These are phyloP conservation scores for Neofusicoccum umdonicola DNA, from an alignment of 2,329 filamentous ascomycete species.

Conservation along the genomic window DNA sequence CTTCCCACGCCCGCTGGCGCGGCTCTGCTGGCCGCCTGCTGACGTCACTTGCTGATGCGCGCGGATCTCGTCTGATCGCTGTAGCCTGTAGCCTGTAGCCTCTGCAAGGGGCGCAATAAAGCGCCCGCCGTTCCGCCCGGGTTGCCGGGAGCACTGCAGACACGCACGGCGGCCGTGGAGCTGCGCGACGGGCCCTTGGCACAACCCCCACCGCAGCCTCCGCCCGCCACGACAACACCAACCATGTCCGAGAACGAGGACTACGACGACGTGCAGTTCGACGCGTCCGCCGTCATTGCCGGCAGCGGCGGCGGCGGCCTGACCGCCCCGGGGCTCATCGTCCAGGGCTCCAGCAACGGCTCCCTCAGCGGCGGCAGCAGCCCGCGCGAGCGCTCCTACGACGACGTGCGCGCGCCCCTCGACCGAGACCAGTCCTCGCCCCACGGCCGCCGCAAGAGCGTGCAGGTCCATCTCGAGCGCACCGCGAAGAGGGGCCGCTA, in stretches of 20 bases:
- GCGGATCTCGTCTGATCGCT: not conserved
- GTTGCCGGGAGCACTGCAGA: not conserved
- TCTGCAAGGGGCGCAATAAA: not conserved
- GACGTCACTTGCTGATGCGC: conserved; percentile 1
- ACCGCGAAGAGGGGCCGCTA: conserved; percentile 48
- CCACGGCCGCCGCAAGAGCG: conserved; percentile 35
- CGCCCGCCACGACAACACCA: not conserved
- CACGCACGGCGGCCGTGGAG: not conserved
- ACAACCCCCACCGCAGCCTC: not conserved
- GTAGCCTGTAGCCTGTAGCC: not conserved
- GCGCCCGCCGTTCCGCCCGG: not conserved
- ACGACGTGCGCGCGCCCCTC: conserved; percentile 10
- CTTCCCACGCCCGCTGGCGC: not conserved
- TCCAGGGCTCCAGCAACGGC: conserved; percentile 21
- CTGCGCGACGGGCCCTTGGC: not conserved
- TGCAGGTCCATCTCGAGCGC: conserved; percentile 48
- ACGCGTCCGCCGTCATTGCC: conserved; percentile 36
- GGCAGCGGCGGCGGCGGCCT: conserved; percentile 32
- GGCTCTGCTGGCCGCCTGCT: not conserved
- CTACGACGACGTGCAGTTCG: conserved; percentile 38
- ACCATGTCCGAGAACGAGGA: conserved; percentile 38
- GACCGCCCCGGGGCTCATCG: conserved; percentile 24
- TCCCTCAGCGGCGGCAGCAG: conserved; percentile 6
- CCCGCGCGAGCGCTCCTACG: not conserved
- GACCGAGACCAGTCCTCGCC: not conserved